Percentiles rank a stretch among this genome's conserved stretches.
Evolutionary conservation across 352 stramenopile species (phyloP).

Genomic region (Phytopythium montanum): DNA sequence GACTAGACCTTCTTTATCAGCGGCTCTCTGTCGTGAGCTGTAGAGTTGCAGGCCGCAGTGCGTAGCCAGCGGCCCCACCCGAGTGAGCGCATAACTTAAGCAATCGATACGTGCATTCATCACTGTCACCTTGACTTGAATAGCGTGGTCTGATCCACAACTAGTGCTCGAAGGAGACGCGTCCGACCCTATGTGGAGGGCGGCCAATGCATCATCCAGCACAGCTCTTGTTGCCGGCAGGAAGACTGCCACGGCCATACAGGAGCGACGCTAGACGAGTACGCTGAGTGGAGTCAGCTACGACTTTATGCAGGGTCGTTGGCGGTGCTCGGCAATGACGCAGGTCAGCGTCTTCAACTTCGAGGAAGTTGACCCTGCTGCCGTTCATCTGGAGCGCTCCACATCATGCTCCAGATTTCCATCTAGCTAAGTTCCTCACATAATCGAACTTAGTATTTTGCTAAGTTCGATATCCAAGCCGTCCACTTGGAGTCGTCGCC

Average conservation of each 20-base stretch:
- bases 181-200: no score
- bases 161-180: no score
- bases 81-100: slow-evolving; percentile 3
- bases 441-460: background rate
- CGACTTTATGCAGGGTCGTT: no score
- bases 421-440: background rate
- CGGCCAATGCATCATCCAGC: no score
- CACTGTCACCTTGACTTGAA: background rate
- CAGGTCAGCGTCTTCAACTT: no score
- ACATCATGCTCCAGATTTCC: background rate
- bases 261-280: no score
- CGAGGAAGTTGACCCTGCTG: background rate
- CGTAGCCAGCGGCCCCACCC: background rate
- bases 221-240: no score
- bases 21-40: background rate
- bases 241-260: no score
- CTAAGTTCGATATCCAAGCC: slow-evolving; percentile 22
- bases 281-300: no score
- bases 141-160: background rate
- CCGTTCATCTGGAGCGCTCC: background rate
- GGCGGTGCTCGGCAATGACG: no score
- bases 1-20: slow-evolving; percentile 5
- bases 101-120: background rate
- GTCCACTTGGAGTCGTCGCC: slow-evolving; percentile 15
- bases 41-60: background rate